Evolutionary conservation across 805 yeast genomes (phyloP), one percentile per base, ranked within the genome.

Genomic region (Lipomyces mesembrius): DNA sequence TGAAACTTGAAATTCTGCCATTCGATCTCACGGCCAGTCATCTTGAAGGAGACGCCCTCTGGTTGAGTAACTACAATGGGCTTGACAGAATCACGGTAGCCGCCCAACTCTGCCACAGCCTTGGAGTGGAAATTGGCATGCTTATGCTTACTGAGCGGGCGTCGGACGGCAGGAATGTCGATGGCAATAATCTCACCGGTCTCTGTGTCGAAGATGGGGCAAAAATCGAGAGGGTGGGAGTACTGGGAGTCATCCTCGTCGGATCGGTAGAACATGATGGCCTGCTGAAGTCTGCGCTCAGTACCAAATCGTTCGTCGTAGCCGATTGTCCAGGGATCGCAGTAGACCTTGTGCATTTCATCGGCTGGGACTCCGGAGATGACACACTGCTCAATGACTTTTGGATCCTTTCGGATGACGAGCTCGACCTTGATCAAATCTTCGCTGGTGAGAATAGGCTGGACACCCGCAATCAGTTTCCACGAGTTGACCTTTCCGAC

Each of bases 1-100:
- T 90, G 94, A 81, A 90, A 83, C 69, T 85, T 83, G 82, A 85
- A 90, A 80, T 89, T 90, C 71, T 89, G 87, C 95, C 95, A 90
- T 69, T 83, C 83, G 83, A 90, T 86, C 62, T 85, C 82, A 74
- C 88, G 83, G 62, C 91, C 92, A 64, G 82, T 82, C 86, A 89
- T 83, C 72, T 83, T 83, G 82, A 90, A 90, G 3, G 92, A 88
- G 63, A 89, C 94, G 65, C 95, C 95, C 71, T 89, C 89, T 67
- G 95, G 95, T 78, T 90, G 95, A 61, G 90, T 83, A 60, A 90
- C 83, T 73, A 86, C 83, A 75, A 87, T 86, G 61, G 94, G 92
- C 74, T 84, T 88, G 65, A 82, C 83, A 70, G 84, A 88, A 37
- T 81, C 79, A 81, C 94, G 84, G 82, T 81, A 86, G 12, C 87